Base-by-base conservation (phyloP, 805 yeast genomes). In the Kuraishia floccosa region DNA sequence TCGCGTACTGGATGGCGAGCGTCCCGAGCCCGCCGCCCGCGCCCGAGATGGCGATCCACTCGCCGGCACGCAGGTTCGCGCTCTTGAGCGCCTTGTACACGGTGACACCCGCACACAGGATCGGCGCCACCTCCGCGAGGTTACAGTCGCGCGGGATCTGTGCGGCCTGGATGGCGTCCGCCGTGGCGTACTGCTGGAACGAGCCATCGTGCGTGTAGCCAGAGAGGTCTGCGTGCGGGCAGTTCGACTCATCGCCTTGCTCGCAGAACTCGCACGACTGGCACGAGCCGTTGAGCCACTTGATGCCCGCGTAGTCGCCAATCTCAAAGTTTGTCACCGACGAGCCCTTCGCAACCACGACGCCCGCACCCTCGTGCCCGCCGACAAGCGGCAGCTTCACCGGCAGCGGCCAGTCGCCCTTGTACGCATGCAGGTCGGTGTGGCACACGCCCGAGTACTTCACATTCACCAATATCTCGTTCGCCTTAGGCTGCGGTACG, bases 361-460 rank as follows among this genome's bases (percentile, higher is more conserved):
- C 65, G 55, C 81, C 80, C 28, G 79, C 78, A 61, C 81, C 81
- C 56, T 74, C 81, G 54, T 74, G 81, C 48, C 81, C 81, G 44
- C 81, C 81, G 28, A 74, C 76, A 45, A 74, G 59, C 25, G 80
- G 80, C 42, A 73, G 58, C 60, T 47, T 65, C 52, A 47, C 61
- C 46, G 56, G 67, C 56, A 74, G 61, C 37, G 81, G 73, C 80
- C 79, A 72, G 47, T 72, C 80, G 46, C 79, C 79, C 47, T 72
- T 68, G 78, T 78, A 72, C 25, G 82, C 82, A 56, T 75, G 83
- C 51, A 75, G 67, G 50, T 75, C 83, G 17, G 82, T 74, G 62
- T 75, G 83, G 51, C 83, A 75, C 34, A 75, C 82, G 54, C 83
- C 83, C 7, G 83, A 75, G 59, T 72, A 75, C 56, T 73, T 73